Conservation (phyloP, 768 basidiomycete species). For the Leccinum obscurum region DNA sequence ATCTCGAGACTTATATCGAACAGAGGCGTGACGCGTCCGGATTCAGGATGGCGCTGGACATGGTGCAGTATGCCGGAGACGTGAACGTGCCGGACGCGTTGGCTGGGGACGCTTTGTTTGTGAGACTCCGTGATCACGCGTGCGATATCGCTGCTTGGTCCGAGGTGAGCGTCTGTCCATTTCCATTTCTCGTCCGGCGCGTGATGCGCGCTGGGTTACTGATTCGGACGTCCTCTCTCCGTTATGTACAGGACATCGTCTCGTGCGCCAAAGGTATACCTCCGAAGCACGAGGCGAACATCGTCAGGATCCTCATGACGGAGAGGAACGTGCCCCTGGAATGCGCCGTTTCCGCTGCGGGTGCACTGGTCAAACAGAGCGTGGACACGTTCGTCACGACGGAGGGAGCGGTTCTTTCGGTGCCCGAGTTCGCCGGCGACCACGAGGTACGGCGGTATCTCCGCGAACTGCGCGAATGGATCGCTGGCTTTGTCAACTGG, state of each 20-base stretch:
- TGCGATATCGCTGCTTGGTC: constrained; percentile 54
- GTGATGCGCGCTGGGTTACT: background rate
- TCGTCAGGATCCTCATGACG: constrained; percentile 50
- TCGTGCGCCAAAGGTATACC: constrained; percentile 51
- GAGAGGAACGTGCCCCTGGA: constrained; percentile 47
- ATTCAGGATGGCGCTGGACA: constrained; percentile 46
- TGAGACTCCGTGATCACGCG: constrained; percentile 39
- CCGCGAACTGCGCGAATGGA: constrained; percentile 53
- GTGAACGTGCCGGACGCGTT: constrained; percentile 37
- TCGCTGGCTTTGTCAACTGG: constrained; percentile 64
- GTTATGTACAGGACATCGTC: constrained; percentile 51
- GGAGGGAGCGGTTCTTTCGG: constrained; percentile 23
- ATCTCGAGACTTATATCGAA: constrained; percentile 48
- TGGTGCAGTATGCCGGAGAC: constrained; percentile 55
- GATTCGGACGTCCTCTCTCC: background rate
- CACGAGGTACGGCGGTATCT: constrained; percentile 40
- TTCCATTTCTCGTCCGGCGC: background rate
- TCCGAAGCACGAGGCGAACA: constrained; percentile 39
- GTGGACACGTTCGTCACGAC: constrained; percentile 29
- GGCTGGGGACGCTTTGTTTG: constrained; percentile 28
- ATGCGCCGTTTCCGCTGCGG: constrained; percentile 37
- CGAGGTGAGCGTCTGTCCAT: constrained; percentile 41
- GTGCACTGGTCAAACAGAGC: constrained; percentile 28
- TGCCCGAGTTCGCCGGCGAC: constrained; percentile 15
- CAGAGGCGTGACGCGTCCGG: constrained; percentile 51